Evolutionary conservation across 805 yeast genomes (phyloP).

Genomic region (Yamadazyma ubonensis): DNA sequence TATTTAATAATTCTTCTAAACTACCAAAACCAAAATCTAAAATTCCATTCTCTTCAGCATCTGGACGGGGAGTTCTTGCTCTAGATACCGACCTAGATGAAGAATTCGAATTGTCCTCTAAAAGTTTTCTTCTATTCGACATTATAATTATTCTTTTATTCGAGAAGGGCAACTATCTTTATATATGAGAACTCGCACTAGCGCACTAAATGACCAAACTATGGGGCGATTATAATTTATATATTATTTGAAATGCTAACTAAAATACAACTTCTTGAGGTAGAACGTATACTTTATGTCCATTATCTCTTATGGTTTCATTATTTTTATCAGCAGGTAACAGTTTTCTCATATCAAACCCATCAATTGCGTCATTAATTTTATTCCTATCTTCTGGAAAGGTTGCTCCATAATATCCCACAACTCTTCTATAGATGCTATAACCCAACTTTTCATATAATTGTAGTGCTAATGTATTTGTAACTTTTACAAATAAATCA

Average conservation of each 20-base stretch:
- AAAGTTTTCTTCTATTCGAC: conserved; percentile 6
- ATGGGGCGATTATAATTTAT: too few species aligned
- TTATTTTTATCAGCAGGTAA: conserved; percentile 55
- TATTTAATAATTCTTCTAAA: conserved; percentile 34
- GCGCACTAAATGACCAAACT: too few species aligned
- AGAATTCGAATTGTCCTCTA: conserved; percentile 22
- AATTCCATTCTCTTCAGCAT: conserved; percentile 36
- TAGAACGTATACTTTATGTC: conserved; percentile 55
- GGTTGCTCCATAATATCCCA: conserved; percentile 74
- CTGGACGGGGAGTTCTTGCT: conserved; percentile 36
- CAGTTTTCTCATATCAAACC: conserved; percentile 80
- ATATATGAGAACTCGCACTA: too few species aligned
- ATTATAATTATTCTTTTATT: neutral
- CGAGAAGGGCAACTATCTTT: too few species aligned
- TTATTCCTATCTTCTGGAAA: conserved; percentile 48
- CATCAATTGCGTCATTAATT: conserved; percentile 71
- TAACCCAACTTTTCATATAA: conserved; percentile 88
- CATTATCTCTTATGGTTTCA: conserved; percentile 58
- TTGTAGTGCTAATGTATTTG: conserved; percentile 74
- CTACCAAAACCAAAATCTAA: conserved; percentile 34
- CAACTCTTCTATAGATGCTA: conserved; percentile 78
- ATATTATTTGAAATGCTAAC: too few species aligned
- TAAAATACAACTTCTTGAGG: conserved; percentile 68
- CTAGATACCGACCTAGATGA: conserved; percentile 34
- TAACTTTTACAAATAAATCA: conserved; percentile 88